Evolutionary conservation across 306 rosid species (phyloP), one percentile per base, ranked within the genome.

Genomic region (Pachyrhizus erosus): DNA sequence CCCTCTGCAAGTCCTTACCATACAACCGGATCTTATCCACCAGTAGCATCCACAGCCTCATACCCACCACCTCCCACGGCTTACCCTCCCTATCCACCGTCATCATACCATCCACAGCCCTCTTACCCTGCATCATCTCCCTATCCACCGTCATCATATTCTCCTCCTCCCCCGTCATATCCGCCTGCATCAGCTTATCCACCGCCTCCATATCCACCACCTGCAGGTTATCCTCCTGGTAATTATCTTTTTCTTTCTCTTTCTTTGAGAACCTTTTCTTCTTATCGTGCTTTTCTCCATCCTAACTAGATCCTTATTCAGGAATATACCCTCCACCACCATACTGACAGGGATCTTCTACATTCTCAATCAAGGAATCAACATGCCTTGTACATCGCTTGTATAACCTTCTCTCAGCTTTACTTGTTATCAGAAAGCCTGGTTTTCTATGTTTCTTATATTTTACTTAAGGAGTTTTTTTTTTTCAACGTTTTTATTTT

Each of bases 311-410:
- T 77, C 87, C 78, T 34, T 87, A 73, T 55, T 82, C 88, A 24
- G 97, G 98, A 84, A 29, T 49, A 2, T 92, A 89, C 86, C 96
- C 96, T 77, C 96, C 94, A 24, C 93, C 86, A 6, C 96, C 87
- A 11, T 91, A 92, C 64, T 91, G 87, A 94, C 62, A 66, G 17
- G 40, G 42, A 80, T 74, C 74, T 68, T 14, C 51, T 51, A 62
- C 74, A 49, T 71, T 27, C 65, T 11, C 71, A 8, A 55, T 6
- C 84, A 61, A 61, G 39, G 67, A 68, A 24, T 45, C 40, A 24
- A 17, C 45, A 3, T 77, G 33, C 4, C 26, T 52, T 83, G 66
- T 69, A 57, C 20, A 60, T 70, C 20, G 20, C 64, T 58, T 33
- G n/a, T 70, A 57, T 66, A 75, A 42, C 58, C 67, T 40, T 75